Conservation (phyloP, 1,284 basidiomycete genomes). For the Ustilago cynodontis region DNA sequence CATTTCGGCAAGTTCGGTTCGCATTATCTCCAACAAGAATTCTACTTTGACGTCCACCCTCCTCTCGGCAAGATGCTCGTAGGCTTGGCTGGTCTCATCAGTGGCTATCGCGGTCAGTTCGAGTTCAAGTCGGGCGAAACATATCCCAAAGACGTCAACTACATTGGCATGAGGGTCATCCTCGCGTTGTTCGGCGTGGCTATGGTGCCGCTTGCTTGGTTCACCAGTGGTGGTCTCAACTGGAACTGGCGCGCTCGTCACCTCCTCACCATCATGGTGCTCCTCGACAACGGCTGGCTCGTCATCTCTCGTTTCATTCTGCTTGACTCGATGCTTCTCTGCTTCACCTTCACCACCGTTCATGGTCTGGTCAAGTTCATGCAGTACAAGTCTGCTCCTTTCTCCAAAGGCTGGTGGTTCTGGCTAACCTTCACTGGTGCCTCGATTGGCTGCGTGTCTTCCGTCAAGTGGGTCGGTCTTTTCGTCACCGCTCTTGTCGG, state of each 20-base stretch:
- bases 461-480: slow-evolving; percentile 95
- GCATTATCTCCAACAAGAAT: slow-evolving; percentile 86
- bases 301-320: slow-evolving; percentile 97
- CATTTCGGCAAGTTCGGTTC: slow-evolving; percentile 74
- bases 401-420: slow-evolving; percentile 95
- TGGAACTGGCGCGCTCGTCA: slow-evolving; percentile 92
- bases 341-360: slow-evolving; percentile 97
- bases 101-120: slow-evolving; percentile 90
- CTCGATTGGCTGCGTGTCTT: slow-evolving; percentile 94
- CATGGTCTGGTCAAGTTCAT: slow-evolving; percentile 96
- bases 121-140: slow-evolving; percentile 92
- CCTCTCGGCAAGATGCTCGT: slow-evolving; percentile 99
- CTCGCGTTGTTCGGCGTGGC: slow-evolving; percentile 92
- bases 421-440: slow-evolving; percentile 91
- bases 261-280: slow-evolving; percentile 91
- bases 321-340: slow-evolving; percentile 95
- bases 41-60: slow-evolving; percentile 77
- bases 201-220: slow-evolving; percentile 96
- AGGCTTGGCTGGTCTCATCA: slow-evolving; percentile 87
- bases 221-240: slow-evolving; percentile 92
- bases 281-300: slow-evolving; percentile 91
- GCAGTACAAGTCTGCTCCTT: slow-evolving; percentile 87
- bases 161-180: slow-evolving; percentile 93
- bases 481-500: slow-evolving; percentile 95
- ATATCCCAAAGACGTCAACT: slow-evolving; percentile 89